A percentile compares a stretch with the other conserved stretches of the same genome.
phyloP scores from a whole-genome alignment of 2,329 filamentous ascomycete species.

The Aureobasidium uvarum region DNA sequence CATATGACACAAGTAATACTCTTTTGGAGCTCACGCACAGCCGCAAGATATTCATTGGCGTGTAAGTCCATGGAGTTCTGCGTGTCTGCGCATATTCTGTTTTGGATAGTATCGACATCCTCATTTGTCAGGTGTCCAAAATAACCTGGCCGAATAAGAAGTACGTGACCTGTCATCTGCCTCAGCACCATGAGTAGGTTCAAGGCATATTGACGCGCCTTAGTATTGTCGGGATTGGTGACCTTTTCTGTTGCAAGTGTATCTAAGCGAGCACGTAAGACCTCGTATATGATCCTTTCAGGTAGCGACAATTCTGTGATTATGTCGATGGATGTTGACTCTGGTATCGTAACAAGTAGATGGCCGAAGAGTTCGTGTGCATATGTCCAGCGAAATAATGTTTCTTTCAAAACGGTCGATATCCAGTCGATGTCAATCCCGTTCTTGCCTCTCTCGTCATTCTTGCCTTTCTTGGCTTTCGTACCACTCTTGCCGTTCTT shows the following conservation, averaged over 20 bases:
- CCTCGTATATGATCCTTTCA: not conserved
- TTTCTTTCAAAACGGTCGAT: not conserved
- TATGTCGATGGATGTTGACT: not conserved
- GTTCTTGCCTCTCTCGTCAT: no score
- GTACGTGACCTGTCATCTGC: not conserved
- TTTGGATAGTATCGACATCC: not conserved
- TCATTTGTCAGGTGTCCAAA: not conserved
- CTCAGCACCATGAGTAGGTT: not conserved
- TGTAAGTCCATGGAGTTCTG: not conserved
- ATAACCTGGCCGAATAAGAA: not conserved
- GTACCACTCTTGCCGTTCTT: no score
- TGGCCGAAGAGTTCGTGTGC: not conserved
- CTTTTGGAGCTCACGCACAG: not conserved
- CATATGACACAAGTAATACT: not conserved
- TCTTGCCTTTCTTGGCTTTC: no score
- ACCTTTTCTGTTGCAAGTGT: not conserved
- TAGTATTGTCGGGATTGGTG: not conserved
- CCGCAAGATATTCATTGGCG: not conserved
- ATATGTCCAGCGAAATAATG: not conserved
- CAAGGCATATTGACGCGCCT: not conserved
- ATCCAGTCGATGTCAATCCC: not conserved
- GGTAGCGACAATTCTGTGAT: not conserved
- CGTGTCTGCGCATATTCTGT: not conserved
- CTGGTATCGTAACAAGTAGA: not conserved
- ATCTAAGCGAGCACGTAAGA: not conserved